These are phyloP conservation scores for Colletotrichum magnum DNA, from an alignment of 2,329 filamentous ascomycete species.

Conservation along the genomic window DNA sequence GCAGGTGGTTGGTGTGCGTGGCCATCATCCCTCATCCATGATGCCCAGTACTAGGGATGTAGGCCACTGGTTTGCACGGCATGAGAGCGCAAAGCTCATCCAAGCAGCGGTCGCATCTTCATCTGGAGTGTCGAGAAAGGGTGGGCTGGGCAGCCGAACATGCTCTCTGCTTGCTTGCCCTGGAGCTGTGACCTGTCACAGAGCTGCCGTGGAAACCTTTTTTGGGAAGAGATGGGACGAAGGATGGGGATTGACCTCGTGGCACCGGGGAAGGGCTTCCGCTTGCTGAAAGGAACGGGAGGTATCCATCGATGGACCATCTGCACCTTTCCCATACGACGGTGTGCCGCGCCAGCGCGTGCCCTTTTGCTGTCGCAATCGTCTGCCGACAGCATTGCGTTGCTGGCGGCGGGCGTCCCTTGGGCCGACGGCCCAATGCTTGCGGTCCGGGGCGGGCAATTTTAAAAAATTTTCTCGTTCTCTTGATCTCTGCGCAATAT, in stretches of 20 bases:
- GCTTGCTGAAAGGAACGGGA: conserved; percentile 11
- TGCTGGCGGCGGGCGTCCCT: conserved; percentile 12
- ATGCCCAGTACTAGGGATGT: not conserved
- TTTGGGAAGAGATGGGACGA: conserved; percentile 34
- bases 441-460: conserved; percentile 7
- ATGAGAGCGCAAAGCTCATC: not conserved
- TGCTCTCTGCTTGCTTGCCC: conserved; percentile 15
- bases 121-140: conserved; percentile 14
- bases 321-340: not conserved
- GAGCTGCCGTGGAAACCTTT: conserved; percentile 25
- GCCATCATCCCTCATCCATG: conserved; percentile 21
- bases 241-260: conserved; percentile 33
- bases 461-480: conserved; percentile 38
- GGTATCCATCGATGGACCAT: not conserved
- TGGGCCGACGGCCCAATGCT: conserved; percentile 1
- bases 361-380: not conserved
- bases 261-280: conserved; percentile 41
- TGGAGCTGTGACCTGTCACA: conserved; percentile 24
- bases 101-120: not conserved
- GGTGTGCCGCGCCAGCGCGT: not conserved
- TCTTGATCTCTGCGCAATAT: conserved; percentile 31
- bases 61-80: not conserved
- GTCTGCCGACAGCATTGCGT: not conserved
- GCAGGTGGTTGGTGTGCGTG: not conserved
- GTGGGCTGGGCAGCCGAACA: not conserved